Conservation (phyloP, 2,329 filamentous ascomycete species). For the Daldinia eschscholtzii region DNA sequence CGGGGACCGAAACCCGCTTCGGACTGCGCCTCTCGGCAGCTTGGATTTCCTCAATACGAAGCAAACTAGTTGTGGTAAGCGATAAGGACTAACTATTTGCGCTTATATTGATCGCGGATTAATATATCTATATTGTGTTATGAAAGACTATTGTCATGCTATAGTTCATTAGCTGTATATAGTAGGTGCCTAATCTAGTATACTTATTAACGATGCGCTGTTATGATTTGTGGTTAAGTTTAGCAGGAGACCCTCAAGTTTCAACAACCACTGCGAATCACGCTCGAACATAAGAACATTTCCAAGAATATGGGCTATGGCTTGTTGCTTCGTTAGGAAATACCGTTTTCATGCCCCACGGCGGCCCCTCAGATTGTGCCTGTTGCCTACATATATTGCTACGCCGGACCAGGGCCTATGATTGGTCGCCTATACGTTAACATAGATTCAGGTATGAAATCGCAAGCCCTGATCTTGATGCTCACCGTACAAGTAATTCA, state of each 20-base stretch:
- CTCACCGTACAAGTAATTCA: background rate
- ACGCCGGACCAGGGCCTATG: background rate
- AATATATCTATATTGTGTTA: background rate
- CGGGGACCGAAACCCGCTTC: slow-evolving; percentile 29
- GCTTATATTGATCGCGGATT: background rate
- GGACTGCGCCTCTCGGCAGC: background rate
- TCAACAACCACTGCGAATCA: no score
- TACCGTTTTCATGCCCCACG: no score
- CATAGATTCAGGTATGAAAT: background rate
- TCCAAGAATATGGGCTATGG: no score
- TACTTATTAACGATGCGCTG: no score
- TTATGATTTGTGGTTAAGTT: no score
- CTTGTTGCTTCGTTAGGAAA: no score
- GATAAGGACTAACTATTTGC: background rate
- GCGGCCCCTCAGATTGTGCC: no score
- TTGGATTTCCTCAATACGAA: background rate
- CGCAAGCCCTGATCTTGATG: background rate
- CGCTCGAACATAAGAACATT: no score
- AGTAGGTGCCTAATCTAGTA: no score
- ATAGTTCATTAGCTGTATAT: background rate
- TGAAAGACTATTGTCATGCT: background rate
- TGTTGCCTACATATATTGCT: background rate
- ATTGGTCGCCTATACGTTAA: background rate
- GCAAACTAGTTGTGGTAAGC: background rate
- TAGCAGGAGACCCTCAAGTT: no score